A percentile compares a stretch with the other conserved stretches of the same genome.
These are phyloP conservation scores for Astragalus membranaceus DNA, from an alignment of 306 rosid species.

Conservation along the genomic window DNA sequence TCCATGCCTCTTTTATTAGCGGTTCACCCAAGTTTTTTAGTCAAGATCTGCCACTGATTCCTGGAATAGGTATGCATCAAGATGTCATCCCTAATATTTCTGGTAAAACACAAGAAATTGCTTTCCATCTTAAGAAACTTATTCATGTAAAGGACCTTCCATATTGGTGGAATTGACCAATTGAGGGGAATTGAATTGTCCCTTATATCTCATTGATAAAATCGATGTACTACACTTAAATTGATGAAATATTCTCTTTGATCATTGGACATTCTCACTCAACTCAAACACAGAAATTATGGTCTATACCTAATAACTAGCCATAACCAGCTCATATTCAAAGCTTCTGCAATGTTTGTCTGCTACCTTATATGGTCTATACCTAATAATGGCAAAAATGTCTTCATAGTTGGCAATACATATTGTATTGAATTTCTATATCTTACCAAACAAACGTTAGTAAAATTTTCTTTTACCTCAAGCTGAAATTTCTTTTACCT, in stretches of 20 bases:
- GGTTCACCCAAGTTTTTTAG: too few relatives aligned
- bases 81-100: too few relatives aligned
- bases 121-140: not conserved
- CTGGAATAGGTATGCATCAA: too few relatives aligned
- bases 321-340: not conserved
- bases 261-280: too few relatives aligned
- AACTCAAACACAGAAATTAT: not conserved
- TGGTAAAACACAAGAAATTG: not conserved
- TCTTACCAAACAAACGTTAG: not conserved
- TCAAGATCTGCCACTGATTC: too few relatives aligned
- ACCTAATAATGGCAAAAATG: slow-evolving; percentile 16
- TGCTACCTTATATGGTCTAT: not conserved
- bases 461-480: not conserved
- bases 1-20: too few relatives aligned
- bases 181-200: not conserved
- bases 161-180: not conserved
- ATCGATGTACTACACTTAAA: too few relatives aligned
- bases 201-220: too few relatives aligned
- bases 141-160: not conserved
- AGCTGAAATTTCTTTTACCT: too few relatives aligned
- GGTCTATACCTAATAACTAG: too few relatives aligned
- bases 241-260: too few relatives aligned
- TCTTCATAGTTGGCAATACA: not conserved
- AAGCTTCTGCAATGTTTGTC: not conserved
- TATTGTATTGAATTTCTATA: not conserved